Conservation (phyloP, 352 stramenopile species). For the Globisporangium abappressorium region DNA sequence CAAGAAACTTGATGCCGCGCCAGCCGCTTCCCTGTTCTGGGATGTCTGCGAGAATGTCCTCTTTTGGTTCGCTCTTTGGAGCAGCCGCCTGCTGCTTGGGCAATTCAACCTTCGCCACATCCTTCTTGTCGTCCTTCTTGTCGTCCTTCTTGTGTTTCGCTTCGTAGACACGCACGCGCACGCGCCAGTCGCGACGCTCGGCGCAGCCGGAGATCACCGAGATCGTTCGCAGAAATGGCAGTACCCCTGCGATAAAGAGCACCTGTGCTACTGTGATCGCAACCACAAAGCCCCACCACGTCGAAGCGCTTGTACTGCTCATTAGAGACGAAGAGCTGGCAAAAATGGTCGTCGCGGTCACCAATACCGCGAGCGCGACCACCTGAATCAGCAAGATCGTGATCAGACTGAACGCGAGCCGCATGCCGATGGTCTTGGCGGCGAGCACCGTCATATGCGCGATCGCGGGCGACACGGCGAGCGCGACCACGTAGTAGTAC, state of each 20-base stretch:
- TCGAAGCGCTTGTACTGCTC: background rate
- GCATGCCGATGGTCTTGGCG: conserved; percentile 55
- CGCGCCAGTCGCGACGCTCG: conserved; percentile 36
- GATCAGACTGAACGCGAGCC: conserved; percentile 48
- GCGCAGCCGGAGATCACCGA: conserved; percentile 37
- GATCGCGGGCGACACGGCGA: conserved; percentile 67
- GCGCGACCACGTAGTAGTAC: conserved; percentile 80
- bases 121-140: conserved; percentile 21
- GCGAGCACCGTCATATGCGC: conserved; percentile 51
- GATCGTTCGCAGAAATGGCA: conserved; percentile 28
- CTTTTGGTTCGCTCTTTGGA: background rate
- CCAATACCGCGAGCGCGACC: conserved; percentile 23
- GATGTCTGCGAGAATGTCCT: conserved; percentile 10
- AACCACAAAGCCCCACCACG: conserved; percentile 29
- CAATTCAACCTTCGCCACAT: background rate
- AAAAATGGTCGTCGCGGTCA: conserved; percentile 10
- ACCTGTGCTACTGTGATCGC: conserved; percentile 24
- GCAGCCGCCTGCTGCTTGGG: background rate
- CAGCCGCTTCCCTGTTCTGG: conserved; percentile 40
- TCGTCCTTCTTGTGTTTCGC: conserved; percentile 20
- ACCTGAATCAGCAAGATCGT: conserved; percentile 39
- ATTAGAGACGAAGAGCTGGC: background rate
- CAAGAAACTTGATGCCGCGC: conserved; percentile 55
- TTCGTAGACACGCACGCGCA: conserved; percentile 37
- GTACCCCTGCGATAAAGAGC: conserved; percentile 23